phyloP scores from a whole-genome alignment of 495 filamentous ascomycete species.

The Penicillium odoratum region DNA sequence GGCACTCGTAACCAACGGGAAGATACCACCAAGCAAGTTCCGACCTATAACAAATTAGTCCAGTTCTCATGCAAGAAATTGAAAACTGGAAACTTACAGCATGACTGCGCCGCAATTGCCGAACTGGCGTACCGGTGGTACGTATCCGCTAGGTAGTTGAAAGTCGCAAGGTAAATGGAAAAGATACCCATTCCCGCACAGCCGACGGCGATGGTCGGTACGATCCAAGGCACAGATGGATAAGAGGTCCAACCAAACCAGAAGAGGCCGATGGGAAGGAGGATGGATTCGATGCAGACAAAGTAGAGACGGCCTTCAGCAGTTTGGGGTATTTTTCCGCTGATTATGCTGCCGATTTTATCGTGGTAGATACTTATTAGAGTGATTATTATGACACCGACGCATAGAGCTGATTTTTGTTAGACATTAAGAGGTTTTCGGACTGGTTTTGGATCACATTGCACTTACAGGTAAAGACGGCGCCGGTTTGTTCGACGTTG shows the following conservation, averaged over 20 bases:
- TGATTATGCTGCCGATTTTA: constrained; percentile 41
- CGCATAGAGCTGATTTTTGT: constrained; percentile 54
- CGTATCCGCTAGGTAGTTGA: constrained; percentile 93
- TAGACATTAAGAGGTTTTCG: not conserved
- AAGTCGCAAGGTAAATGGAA: constrained; percentile 83
- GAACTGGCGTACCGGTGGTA: constrained; percentile 85
- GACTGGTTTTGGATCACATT: not conserved
- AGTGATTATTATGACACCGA: constrained; percentile 68
- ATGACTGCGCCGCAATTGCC: constrained; percentile 84
- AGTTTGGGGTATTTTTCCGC: constrained; percentile 46
- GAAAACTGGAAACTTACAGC: constrained; percentile 44
- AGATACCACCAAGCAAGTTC: constrained; percentile 81
- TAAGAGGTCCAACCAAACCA: constrained; percentile 78
- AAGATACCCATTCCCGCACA: constrained; percentile 87
- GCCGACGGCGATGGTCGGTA: constrained; percentile 67
- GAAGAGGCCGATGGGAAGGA: constrained; percentile 76
- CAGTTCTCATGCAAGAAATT: not conserved
- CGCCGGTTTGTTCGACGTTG: constrained; percentile 62
- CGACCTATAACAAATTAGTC: constrained; percentile 46
- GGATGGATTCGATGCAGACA: constrained; percentile 67
- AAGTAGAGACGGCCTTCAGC: constrained; percentile 85
- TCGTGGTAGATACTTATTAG: constrained; percentile 76
- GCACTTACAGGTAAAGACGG: constrained; percentile 63
- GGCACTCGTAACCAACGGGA: constrained; percentile 71
- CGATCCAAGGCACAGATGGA: constrained; percentile 71